Evolutionary conservation across 768 basidiomycete species (phyloP).

Genomic region (Gyrodon lividus): DNA sequence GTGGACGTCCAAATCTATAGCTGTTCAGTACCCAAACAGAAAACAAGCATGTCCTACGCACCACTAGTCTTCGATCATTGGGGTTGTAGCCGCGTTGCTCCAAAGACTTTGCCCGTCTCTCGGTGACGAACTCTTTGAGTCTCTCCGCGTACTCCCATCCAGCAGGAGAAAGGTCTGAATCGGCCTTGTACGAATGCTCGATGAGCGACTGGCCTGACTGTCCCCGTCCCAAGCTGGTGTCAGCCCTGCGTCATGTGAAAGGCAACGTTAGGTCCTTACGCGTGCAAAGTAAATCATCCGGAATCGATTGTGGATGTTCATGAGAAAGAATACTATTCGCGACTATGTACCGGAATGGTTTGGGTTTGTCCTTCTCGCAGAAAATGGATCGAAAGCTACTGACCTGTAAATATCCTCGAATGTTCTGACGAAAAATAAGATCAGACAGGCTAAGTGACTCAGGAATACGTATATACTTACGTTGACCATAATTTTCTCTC

Average conservation of each 20-base stretch:
- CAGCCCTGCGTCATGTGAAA: not conserved
- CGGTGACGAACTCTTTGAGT: slow-evolving; percentile 86
- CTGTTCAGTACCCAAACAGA: not conserved
- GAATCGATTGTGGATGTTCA: slow-evolving; percentile 97
- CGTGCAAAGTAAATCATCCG: slow-evolving; percentile 96
- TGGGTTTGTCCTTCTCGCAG: not conserved
- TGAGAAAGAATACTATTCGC: slow-evolving; percentile 95
- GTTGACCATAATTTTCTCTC: slow-evolving; percentile 95
- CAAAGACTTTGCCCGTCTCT: slow-evolving; percentile 73
- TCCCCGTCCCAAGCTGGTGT: not conserved
- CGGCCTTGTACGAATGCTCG: slow-evolving; percentile 98
- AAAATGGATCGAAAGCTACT: slow-evolving; percentile 8
- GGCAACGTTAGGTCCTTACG: slow-evolving; percentile 43
- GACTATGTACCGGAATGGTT: slow-evolving; percentile 49
- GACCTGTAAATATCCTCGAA: slow-evolving; percentile 87
- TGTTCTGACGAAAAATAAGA: slow-evolving; percentile 47
- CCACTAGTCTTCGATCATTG: slow-evolving; percentile 61
- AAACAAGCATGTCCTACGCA: slow-evolving; percentile 34
- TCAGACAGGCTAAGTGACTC: not conserved
- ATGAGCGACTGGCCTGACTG: slow-evolving; percentile 98
- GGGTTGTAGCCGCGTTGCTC: slow-evolving; percentile 69
- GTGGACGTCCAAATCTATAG: slow-evolving; percentile 95
- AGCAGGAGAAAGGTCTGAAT: slow-evolving; percentile 91
- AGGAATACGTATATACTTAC: slow-evolving; percentile 40
- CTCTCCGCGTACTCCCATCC: slow-evolving; percentile 95